Conservation (phyloP, 305 asterid species). For the Plantago rigida region DNA sequence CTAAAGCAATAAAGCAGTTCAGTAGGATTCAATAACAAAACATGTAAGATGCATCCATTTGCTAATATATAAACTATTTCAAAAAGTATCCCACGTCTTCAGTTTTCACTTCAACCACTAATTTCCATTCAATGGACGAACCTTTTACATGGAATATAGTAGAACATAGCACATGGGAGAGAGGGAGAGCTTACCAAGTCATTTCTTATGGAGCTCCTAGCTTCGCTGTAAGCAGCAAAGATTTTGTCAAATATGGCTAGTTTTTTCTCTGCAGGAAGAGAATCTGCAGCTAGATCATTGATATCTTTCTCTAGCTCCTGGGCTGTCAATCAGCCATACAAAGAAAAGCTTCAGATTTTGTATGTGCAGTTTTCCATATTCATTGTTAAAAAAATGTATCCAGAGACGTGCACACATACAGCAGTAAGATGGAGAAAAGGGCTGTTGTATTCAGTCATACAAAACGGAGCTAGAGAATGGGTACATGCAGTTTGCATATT, state of each 20-base stretch:
- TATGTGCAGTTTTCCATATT: constrained; percentile 8
- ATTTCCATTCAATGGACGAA: constrained; percentile 1
- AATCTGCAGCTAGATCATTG: constrained; percentile 66
- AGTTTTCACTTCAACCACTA: background rate
- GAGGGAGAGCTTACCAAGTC: constrained; percentile 53
- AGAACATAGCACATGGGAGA: background rate
- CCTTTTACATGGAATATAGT: background rate
- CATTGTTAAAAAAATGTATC: no score
- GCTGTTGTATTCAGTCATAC: constrained; percentile 45
- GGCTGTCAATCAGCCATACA: constrained; percentile 46
- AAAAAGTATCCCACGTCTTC: no score
- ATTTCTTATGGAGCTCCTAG: constrained; percentile 71
- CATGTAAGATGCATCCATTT: background rate
- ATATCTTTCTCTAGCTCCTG: constrained; percentile 90
- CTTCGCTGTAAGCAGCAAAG: constrained; percentile 84
- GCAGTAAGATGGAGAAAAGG: constrained; percentile 16
- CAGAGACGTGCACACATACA: no score
- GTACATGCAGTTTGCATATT: constrained; percentile 18
- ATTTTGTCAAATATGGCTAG: constrained; percentile 71
- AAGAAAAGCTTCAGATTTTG: constrained; percentile 28
- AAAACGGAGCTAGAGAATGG: constrained; percentile 27
- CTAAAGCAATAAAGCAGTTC: constrained; percentile 36
- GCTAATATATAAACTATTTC: background rate
- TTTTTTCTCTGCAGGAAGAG: constrained; percentile 65
- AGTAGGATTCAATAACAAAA: constrained; percentile 20